These are phyloP conservation scores for Graphilbum fragrans DNA, from an alignment of 2,329 filamentous ascomycete genomes.

Conservation along the genomic window DNA sequence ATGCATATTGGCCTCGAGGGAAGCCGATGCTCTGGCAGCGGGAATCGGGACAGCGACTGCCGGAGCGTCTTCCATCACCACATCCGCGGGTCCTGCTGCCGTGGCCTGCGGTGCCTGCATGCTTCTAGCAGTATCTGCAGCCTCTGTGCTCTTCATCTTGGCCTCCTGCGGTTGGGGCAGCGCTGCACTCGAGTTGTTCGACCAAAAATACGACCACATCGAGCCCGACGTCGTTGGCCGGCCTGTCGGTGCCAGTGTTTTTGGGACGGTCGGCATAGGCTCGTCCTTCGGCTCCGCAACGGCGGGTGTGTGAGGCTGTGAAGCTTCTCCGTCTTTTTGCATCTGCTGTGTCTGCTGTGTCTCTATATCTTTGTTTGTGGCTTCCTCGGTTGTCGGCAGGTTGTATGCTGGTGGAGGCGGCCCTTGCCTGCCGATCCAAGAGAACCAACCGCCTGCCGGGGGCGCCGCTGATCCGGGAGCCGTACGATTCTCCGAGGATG, in stretches of 20 bases:
- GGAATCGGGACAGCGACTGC: conserved; percentile 7
- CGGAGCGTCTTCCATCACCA: conserved; percentile 29
- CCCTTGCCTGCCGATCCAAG: conserved; percentile 11
- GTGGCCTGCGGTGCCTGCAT: no score
- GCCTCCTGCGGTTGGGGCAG: no score
- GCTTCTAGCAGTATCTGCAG: no score
- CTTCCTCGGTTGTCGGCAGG: conserved; percentile 5
- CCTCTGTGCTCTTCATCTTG: no score
- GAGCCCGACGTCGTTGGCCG: conserved; percentile 11
- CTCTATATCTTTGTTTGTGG: background rate
- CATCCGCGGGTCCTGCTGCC: conserved; percentile 22
- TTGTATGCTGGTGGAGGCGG: background rate
- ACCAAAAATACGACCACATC: conserved; percentile 21
- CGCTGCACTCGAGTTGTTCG: conserved; percentile 12
- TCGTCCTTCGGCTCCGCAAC: conserved; percentile 1
- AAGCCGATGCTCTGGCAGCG: conserved; percentile 11
- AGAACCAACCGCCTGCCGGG: conserved; percentile 6
- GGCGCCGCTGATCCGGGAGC: background rate
- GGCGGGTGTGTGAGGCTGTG: background rate
- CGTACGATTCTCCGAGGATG: no score
- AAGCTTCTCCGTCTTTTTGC: background rate
- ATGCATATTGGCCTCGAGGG: background rate
- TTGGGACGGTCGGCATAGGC: conserved; percentile 4
- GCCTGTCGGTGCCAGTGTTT: conserved; percentile 4
- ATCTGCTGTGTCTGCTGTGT: background rate